Evolutionary conservation across 2,329 filamentous ascomycete species (phyloP), one percentile per base, ranked within the genome.

Genomic region (Incumbomyces delicatus): DNA sequence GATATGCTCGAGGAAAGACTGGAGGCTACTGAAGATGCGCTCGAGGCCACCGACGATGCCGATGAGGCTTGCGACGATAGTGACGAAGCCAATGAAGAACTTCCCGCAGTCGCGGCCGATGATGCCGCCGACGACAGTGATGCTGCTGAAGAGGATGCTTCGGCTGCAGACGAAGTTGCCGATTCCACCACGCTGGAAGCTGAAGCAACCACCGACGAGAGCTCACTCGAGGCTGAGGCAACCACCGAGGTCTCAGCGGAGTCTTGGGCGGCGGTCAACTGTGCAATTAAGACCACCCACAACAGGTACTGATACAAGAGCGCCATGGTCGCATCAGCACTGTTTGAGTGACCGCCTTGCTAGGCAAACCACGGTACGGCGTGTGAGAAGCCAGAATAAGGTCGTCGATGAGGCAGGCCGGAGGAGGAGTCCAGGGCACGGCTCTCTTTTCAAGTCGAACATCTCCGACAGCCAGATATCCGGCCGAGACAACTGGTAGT

Each of bases 1-100:
- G 82, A 32, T 16, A 32, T 17, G 27, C 14, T 30, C 40, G 40
- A 42, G 7, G 40, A 42, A 11, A 30, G 22, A 17, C 40, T 42
- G 10, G 41, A 27, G 5, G 38, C 38, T 27, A 11, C 27, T 41
- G 38, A 41, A n/a, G 38, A 41, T 27, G 22, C 22, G 22, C 38
- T 41, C 7, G 18, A 35, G 14, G 41, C 41, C 35, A 44, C 31
- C 31, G 41, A 44, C 12, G 30, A 35, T 18, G 41, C 41, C 7
- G 30, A 35, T 11, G 41, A 35, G 20, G 40, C 41, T 35, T 35
- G 11, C 11, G 41, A 44, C 13, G 41, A 44, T 16, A 35, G 13
- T n/a, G 41, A 44, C 6, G 30, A 35, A 27, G 40, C 40, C 12
- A 17, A 27, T 33, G 29, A 43, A 13, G 40, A 43, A 20, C 30